Percentiles rank a stretch among this genome's conserved stretches.
phyloP scores from a whole-genome alignment of 805 yeast genomes.

The Saturnispora hagleri region DNA sequence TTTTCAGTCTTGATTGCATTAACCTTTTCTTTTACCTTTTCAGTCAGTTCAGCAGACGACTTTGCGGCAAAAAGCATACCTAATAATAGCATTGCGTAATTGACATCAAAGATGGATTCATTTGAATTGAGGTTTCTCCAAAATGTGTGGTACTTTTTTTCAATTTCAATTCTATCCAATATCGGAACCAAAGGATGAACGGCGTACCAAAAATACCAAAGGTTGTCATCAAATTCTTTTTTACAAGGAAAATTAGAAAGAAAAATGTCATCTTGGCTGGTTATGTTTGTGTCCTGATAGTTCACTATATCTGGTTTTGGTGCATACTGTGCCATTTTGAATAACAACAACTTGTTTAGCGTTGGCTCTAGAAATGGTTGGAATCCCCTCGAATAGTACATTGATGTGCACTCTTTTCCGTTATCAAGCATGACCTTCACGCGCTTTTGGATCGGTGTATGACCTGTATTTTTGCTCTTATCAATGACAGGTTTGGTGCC shows the following conservation, averaged over 20 bases:
- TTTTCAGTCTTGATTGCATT: conserved; percentile 3
- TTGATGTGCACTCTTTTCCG: not conserved
- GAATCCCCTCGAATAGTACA: conserved; percentile 13
- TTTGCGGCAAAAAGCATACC: conserved; percentile 12
- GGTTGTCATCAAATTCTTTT: conserved; percentile 7
- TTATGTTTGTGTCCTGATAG: conserved; percentile 1
- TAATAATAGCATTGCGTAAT: conserved; percentile 9
- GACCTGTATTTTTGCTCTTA: not conserved
- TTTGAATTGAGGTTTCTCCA: conserved; percentile 8
- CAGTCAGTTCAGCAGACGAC: conserved; percentile 8
- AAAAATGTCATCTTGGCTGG: not conserved
- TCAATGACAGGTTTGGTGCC: not conserved
- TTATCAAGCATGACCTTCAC: not conserved
- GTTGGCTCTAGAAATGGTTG: conserved; percentile 8
- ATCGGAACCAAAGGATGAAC: conserved; percentile 13
- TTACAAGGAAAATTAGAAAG: conserved; percentile 8
- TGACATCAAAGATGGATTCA: conserved; percentile 9
- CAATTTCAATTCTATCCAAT: conserved; percentile 5
- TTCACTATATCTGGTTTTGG: conserved; percentile 1
- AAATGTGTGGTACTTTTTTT: conserved; percentile 4
- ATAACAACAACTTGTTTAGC: conserved; percentile 8
- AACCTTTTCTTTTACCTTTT: not conserved
- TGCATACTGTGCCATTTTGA: conserved; percentile 7
- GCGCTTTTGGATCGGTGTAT: not conserved
- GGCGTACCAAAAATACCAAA: conserved; percentile 11